Base-by-base conservation (phyloP, 176 grass and related monocot species). In the Oryza coarctata region DNA sequence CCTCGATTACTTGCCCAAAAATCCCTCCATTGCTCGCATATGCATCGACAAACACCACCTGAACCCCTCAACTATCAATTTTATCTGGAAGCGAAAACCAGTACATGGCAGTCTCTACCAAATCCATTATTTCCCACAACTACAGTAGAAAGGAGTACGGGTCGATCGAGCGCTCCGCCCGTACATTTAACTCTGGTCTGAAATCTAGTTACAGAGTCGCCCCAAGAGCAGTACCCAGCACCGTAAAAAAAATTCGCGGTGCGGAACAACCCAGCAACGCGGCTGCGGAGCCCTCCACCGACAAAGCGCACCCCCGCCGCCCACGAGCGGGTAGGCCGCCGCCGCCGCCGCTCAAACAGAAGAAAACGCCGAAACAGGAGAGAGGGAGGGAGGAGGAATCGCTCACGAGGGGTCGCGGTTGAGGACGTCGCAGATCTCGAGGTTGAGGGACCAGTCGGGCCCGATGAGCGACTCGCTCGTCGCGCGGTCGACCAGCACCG, bases 371-470 rank as follows among this genome's bases (percentile, higher is more conserved):
- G 52, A 71, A 67, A 33, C 5, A 62, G 22, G 65, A 36, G 71
- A 60, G 43, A 41, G 32, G 50, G 27, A 20, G 40, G 40, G 52
- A 18, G 15, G 50, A 67, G 29, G 75, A 29, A 30, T 28, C 32
- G 80, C 94, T 84, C 78, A 98, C 96, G 84, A 80, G 34, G 87
- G 80, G 81, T 99, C 93, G 69, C 83, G 93, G 85, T 94, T 99
- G 80, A 99, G 86, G 86, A 94, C 82, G 66, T 99, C 96, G 79
- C 96, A 99, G 86, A 99, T 95, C 87, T 99, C 93, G 83, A 99
- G 71, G 80, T 99, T 99, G 73, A 99, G 78, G 40, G 92, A 77
- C 96, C 89, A 95, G 72, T 95, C 93, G 32, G 96, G 88, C 28
- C 90, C 92, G 84, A 98, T 87, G 63, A 93, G 85, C 76, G 87